Evolutionary conservation across 2,329 filamentous ascomycete species (phyloP).

Genomic region (Microcyclosporella mali): DNA sequence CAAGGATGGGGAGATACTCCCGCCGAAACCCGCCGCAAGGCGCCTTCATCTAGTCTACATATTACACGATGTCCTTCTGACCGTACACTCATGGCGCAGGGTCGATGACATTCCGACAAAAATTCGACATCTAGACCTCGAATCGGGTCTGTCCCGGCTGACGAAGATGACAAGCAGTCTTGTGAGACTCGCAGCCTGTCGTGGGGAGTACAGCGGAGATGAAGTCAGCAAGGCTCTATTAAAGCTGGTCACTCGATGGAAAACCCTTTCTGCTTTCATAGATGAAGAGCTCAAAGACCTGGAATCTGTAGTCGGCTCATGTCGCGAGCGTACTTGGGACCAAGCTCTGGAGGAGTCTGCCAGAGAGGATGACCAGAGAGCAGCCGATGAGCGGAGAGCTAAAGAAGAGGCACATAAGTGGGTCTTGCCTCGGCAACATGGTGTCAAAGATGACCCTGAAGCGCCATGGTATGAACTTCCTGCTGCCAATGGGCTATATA

Average conservation of each 20-base stretch:
- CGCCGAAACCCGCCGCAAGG: conserved; percentile 12
- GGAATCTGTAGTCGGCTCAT: background rate
- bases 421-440: conserved; percentile 21
- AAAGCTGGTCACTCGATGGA: background rate
- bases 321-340: conserved; percentile 2
- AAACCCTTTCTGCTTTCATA: background rate
- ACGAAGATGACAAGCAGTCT: background rate
- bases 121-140: background rate
- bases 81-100: conserved; percentile 1
- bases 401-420: conserved; percentile 12
- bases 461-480: conserved; percentile 30
- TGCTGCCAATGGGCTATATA: conserved; percentile 27
- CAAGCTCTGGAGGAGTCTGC: conserved; percentile 1
- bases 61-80: conserved; percentile 16
- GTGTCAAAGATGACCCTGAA: conserved; percentile 21
- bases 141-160: background rate
- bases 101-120: background rate
- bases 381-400: conserved; percentile 4
- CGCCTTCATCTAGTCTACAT: conserved; percentile 21
- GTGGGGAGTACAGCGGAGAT: conserved; percentile 3
- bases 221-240: conserved; percentile 4
- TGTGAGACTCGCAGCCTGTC: conserved; percentile 1
- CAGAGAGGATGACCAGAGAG: conserved; percentile 4
- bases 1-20: background rate
- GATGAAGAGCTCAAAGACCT: conserved; percentile 4